Evolutionary conservation across 2,329 filamentous ascomycete species (phyloP).

Genomic region (Cryphonectria naterciae): DNA sequence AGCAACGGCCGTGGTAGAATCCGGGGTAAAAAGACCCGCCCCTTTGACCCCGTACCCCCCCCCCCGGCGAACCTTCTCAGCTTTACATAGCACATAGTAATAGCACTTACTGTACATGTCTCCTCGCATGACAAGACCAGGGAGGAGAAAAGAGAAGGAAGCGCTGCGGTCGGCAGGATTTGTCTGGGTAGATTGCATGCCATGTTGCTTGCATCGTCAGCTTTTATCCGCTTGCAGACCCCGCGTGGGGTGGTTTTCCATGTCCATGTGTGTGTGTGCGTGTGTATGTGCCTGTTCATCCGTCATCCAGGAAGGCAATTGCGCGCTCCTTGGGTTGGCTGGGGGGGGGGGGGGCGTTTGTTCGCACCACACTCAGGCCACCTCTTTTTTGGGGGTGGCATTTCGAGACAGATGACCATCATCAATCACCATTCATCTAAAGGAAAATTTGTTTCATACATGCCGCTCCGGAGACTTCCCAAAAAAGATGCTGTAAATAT

Average conservation of each 20-base stretch:
- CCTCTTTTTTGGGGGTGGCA: background rate
- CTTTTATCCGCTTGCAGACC: background rate
- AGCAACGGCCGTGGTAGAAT: background rate
- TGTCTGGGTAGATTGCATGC: background rate
- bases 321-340: background rate
- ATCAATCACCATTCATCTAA: background rate
- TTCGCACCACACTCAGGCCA: background rate
- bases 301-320: background rate
- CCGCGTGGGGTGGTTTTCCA: background rate
- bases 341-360: too few relatives aligned
- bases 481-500: background rate
- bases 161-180: background rate
- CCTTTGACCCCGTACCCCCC: background rate
- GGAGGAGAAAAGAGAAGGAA: background rate
- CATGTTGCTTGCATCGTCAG: constrained; percentile 2
- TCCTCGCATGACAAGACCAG: background rate
- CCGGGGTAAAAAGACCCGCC: constrained; percentile 3
- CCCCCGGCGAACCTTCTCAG: background rate
- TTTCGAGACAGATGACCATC: background rate
- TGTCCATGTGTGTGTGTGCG: background rate
- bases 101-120: background rate
- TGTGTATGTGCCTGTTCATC: background rate
- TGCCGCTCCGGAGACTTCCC: background rate
- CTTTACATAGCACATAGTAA: background rate
- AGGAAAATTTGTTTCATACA: background rate